phyloP scores from a whole-genome alignment of 805 yeast genomes.

The Starmerella powellii region DNA sequence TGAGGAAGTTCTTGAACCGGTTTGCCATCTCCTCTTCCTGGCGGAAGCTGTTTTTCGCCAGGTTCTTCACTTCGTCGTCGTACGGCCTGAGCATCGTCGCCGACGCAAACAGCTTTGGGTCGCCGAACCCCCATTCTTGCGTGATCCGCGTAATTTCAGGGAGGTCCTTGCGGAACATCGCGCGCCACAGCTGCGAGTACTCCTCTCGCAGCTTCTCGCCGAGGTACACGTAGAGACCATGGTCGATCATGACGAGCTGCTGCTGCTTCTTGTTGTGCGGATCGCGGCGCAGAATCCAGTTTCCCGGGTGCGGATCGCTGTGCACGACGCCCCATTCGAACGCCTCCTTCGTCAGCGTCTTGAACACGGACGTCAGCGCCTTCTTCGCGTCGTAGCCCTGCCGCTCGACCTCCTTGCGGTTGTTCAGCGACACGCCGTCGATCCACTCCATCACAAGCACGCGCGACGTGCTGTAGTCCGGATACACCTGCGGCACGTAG shows the following conservation, averaged over 20 bases:
- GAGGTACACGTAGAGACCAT: constrained; percentile 55
- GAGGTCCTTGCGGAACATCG: constrained; percentile 42
- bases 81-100: constrained; percentile 42
- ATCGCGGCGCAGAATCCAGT: constrained; percentile 41
- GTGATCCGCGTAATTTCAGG: constrained; percentile 40
- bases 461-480: constrained; percentile 36
- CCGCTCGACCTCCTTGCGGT: constrained; percentile 33
- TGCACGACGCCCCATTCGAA: constrained; percentile 59
- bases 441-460: constrained; percentile 65
- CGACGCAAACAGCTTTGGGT: constrained; percentile 50
- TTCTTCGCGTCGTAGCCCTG: constrained; percentile 31
- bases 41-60: constrained; percentile 32
- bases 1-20: constrained; percentile 43
- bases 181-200: constrained; percentile 54
- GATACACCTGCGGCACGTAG: constrained; percentile 45
- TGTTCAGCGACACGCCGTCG: constrained; percentile 51
- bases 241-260: constrained; percentile 57
- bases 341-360: constrained; percentile 45
- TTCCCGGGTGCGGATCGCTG: constrained; percentile 77
- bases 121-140: constrained; percentile 55
- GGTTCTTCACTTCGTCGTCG: constrained; percentile 19
- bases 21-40: constrained; percentile 35
- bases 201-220: constrained; percentile 40
- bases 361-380: constrained; percentile 42
- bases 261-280: constrained; percentile 18